phyloP scores from a whole-genome alignment of 495 filamentous ascomycete genomes.

The Xylaria castorea region DNA sequence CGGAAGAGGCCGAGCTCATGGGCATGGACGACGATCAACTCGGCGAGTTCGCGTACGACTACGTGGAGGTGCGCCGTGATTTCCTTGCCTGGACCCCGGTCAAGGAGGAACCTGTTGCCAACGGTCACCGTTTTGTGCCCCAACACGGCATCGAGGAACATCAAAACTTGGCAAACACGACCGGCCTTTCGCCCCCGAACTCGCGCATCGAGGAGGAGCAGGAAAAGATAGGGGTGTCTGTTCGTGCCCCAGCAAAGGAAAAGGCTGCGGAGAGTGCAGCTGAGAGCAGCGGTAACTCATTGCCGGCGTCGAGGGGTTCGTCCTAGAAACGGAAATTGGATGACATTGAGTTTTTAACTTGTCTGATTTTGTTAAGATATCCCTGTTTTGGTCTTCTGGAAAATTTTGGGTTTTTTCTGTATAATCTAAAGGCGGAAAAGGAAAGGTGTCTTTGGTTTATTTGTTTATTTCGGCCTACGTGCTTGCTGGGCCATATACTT shows the following conservation, averaged over 20 bases:
- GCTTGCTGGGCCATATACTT: background rate
- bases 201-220: slow-evolving; percentile 31
- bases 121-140: slow-evolving; percentile 69
- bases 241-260: slow-evolving; percentile 36
- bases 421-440: background rate
- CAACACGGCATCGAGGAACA: slow-evolving; percentile 86
- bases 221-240: slow-evolving; percentile 36
- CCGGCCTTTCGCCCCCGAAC: slow-evolving; percentile 27
- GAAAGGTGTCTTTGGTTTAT: background rate
- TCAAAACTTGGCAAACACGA: slow-evolving; percentile 64
- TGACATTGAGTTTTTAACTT: background rate
- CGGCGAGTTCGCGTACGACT: slow-evolving; percentile 98
- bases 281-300: slow-evolving; percentile 10
- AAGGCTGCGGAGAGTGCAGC: slow-evolving; percentile 19
- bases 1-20: slow-evolving; percentile 94
- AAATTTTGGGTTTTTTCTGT: slow-evolving; percentile 10
- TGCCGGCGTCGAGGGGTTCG: slow-evolving; percentile 16
- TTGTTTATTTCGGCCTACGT: background rate
- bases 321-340: slow-evolving; percentile 2
- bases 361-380: slow-evolving; percentile 15
- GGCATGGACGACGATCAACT: slow-evolving; percentile 99
- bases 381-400: slow-evolving; percentile 5
- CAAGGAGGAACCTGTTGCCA: slow-evolving; percentile 70
- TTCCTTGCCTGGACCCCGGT: slow-evolving; percentile 97
- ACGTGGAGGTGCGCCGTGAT: slow-evolving; percentile 96